These are phyloP conservation scores for Mucor indicus DNA, from an alignment of 371 early-diverging fungal species.

Conservation along the genomic window DNA sequence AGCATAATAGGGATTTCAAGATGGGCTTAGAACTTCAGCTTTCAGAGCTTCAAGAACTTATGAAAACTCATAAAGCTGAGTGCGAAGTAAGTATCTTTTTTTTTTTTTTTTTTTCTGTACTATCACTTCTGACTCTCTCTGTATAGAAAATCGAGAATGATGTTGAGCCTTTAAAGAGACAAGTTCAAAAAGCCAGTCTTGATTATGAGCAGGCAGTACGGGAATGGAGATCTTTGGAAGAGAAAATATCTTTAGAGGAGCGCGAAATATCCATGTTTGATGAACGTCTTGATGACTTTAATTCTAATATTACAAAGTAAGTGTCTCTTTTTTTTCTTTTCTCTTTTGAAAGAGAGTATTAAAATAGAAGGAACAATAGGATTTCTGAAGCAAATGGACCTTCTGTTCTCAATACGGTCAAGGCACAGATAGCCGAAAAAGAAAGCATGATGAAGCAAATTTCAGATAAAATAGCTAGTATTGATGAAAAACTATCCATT, in stretches of 20 bases:
- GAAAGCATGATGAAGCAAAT: constrained; percentile 13
- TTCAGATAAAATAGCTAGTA: constrained; percentile 6
- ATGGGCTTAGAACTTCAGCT: constrained; percentile 8
- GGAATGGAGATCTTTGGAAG: constrained; percentile 7
- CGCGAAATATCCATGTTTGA: constrained; percentile 1
- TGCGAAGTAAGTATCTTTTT: constrained; percentile 5
- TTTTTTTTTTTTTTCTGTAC: background rate
- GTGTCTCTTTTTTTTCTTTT: background rate
- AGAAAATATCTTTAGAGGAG: constrained; percentile 2
- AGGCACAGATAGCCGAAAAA: background rate
- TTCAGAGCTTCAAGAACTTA: constrained; percentile 24
- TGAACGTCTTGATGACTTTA: constrained; percentile 12
- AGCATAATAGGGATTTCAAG: constrained; percentile 20
- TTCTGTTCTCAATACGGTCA: too few species aligned
- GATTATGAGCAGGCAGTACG: constrained; percentile 27
- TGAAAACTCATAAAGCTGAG: constrained; percentile 7
- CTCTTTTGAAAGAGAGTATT: background rate
- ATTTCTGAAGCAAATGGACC: too few species aligned
- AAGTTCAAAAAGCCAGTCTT: constrained; percentile 22
- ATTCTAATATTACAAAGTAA: constrained; percentile 16
- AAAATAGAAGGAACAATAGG: constrained; percentile 10
- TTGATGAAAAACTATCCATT: constrained; percentile 26
- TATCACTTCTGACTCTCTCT: background rate
- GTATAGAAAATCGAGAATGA: constrained; percentile 7
- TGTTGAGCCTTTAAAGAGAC: constrained; percentile 13